Conservation (phyloP, 129 eudicot genomes). For the Lactuca saligna region DNA sequence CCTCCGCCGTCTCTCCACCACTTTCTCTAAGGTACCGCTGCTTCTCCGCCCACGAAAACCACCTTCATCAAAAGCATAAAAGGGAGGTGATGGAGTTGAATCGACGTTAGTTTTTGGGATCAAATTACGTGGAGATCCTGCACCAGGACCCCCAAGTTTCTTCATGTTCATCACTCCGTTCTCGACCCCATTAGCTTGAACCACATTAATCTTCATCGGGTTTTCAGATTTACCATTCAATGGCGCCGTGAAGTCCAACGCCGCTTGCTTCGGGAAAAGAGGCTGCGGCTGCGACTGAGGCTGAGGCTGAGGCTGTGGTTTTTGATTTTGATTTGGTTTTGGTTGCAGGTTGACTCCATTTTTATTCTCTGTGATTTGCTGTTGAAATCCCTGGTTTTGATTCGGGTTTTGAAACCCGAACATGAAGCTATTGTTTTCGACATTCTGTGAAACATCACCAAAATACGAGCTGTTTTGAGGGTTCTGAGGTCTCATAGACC, state of each 20-base stretch:
- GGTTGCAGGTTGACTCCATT: conserved; percentile 42
- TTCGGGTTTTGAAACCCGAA: conserved; percentile 62
- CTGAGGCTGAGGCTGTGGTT: conserved; percentile 40
- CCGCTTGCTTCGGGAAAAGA: conserved; percentile 67
- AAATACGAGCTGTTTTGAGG: conserved; percentile 30
- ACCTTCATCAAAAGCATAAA: conserved; percentile 49
- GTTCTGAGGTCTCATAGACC: conserved; percentile 9
- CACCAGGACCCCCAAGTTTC: conserved; percentile 26
- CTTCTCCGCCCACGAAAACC: conserved; percentile 49
- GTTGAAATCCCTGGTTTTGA: conserved; percentile 42
- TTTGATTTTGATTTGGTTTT: conserved; percentile 40
- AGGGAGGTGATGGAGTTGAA: conserved; percentile 56
- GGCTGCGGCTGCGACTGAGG: conserved; percentile 46
- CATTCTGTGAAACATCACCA: conserved; percentile 36
- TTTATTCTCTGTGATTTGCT: conserved; percentile 30
- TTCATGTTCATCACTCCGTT: conserved; percentile 42
- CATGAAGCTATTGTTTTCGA: conserved; percentile 36
- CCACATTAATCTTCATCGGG: conserved; percentile 34
- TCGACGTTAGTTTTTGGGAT: conserved; percentile 47
- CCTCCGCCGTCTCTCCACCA: conserved; percentile 83
- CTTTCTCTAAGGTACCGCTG: conserved; percentile 63
- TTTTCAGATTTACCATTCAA: conserved; percentile 38
- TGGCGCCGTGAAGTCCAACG: conserved; percentile 60
- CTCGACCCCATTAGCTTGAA: conserved; percentile 39
- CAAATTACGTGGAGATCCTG: conserved; percentile 51